Percentiles rank a stretch among this genome's conserved stretches.
These are phyloP conservation scores for Glomus cerebriforme DNA, from an alignment of 192 early-diverging fungal species.

Conservation along the genomic window DNA sequence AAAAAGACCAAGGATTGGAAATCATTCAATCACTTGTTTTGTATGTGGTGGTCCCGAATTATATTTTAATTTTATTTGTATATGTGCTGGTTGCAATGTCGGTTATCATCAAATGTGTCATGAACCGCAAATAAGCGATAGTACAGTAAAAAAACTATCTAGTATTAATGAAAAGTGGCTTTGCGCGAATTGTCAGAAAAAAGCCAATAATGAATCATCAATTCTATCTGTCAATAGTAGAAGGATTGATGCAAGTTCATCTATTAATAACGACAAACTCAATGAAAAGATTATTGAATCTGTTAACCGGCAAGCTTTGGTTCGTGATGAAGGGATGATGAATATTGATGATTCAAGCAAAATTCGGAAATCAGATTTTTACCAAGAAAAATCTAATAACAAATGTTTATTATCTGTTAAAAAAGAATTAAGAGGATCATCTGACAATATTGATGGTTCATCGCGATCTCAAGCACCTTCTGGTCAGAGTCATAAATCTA, in stretches of 20 bases:
- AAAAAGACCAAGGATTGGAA: not conserved
- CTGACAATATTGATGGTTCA: not conserved
- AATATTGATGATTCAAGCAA: constrained; percentile 4
- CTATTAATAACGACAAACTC: not conserved
- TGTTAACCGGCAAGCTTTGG: not conserved
- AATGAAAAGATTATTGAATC: not conserved
- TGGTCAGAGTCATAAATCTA: not conserved
- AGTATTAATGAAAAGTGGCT: not conserved
- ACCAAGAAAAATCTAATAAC: not conserved
- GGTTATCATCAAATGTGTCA: constrained; percentile 29
- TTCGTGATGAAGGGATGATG: not conserved
- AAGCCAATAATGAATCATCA: not conserved
- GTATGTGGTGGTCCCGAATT: constrained; percentile 12
- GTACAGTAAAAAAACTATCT: not conserved
- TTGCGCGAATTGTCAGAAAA: constrained; percentile 16
- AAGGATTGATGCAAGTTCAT: not conserved
- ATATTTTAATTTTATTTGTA: constrained; percentile 23
- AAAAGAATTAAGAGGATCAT: not conserved
- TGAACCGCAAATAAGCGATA: constrained; percentile 18
- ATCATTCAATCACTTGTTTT: constrained; percentile 1
- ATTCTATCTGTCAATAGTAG: not conserved
- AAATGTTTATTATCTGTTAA: not conserved
- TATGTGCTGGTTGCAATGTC: constrained; percentile 10
- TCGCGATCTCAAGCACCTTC: not conserved
- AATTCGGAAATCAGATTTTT: not conserved